phyloP scores from a whole-genome alignment of 306 rosid genomes.

The Vigna mungo region DNA sequence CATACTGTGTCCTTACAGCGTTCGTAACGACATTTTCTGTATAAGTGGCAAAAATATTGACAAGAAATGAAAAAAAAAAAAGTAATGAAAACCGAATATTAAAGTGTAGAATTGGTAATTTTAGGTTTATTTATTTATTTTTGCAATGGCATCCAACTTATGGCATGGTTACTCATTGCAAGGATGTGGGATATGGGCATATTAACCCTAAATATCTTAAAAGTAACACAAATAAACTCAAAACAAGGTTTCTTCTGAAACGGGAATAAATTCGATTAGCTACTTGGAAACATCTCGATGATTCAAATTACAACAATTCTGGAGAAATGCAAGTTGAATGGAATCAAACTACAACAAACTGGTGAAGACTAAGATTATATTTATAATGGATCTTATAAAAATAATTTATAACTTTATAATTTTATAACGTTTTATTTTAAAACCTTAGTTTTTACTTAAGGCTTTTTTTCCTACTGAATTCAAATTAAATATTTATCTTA shows the following conservation, averaged over 20 bases:
- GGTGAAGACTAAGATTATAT: too few species aligned
- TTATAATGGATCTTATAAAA: too few species aligned
- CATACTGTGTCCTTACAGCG: constrained; percentile 31
- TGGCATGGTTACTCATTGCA: too few species aligned
- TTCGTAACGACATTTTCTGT: constrained; percentile 44
- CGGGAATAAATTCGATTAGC: neutral
- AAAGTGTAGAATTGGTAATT: neutral
- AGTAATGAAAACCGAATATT: neutral
- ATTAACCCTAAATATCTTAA: neutral
- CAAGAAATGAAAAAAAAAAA: neutral
- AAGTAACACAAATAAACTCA: neutral
- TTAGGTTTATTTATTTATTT: neutral
- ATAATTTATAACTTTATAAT: too few species aligned
- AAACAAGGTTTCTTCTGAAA: neutral
- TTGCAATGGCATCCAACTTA: neutral
- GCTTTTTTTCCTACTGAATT: too few species aligned
- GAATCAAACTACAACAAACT: too few species aligned
- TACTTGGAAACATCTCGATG: neutral
- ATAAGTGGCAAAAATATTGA: neutral
- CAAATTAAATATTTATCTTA: too few species aligned
- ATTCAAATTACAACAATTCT: neutral
- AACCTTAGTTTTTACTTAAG: too few species aligned
- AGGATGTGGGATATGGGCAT: too few species aligned
- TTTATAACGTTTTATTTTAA: too few species aligned
- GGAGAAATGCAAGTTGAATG: too few species aligned